Conservation (phyloP, 202 grass and related monocot species). For the Saccharum hybrid region DNA sequence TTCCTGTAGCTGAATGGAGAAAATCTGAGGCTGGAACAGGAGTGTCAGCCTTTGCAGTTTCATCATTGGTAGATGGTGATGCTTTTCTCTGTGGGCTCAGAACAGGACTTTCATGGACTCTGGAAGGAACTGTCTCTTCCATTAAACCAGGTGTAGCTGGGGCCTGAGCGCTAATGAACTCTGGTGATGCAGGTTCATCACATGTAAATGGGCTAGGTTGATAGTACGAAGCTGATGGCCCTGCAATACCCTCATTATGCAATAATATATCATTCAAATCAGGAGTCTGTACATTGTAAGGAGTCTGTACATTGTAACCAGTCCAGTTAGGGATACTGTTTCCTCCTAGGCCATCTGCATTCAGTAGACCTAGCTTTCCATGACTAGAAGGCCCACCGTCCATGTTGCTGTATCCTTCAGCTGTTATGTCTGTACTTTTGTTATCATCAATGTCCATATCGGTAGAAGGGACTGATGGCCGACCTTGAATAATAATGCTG, state of each 20-base stretch:
- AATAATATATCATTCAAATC: constrained; percentile 91
- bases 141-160: constrained; percentile 86
- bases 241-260: constrained; percentile 59
- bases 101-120: constrained; percentile 74
- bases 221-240: constrained; percentile 58
- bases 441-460: constrained; percentile 87
- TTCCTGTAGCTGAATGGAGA: constrained; percentile 44
- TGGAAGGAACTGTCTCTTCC: constrained; percentile 77
- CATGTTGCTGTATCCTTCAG: constrained; percentile 50
- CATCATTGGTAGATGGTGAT: constrained; percentile 69
- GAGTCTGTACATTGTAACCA: constrained; percentile 88
- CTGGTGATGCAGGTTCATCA: constrained; percentile 59
- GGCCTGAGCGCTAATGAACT: constrained; percentile 68
- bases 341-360: constrained; percentile 44
- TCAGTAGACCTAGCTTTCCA: constrained; percentile 39
- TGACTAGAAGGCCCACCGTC: constrained; percentile 48
- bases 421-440: constrained; percentile 53
- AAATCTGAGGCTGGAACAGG: constrained; percentile 44
- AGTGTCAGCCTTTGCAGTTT: constrained; percentile 57
- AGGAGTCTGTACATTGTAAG: constrained; percentile 93
- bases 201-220: constrained; percentile 60
- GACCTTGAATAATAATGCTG: constrained; percentile 78
- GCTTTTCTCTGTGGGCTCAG: constrained; percentile 68
- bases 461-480: constrained; percentile 55
- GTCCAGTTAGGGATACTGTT: constrained; percentile 59